Conservation (phyloP, 1,284 basidiomycete species). For the Puccinia triticina region DNA sequence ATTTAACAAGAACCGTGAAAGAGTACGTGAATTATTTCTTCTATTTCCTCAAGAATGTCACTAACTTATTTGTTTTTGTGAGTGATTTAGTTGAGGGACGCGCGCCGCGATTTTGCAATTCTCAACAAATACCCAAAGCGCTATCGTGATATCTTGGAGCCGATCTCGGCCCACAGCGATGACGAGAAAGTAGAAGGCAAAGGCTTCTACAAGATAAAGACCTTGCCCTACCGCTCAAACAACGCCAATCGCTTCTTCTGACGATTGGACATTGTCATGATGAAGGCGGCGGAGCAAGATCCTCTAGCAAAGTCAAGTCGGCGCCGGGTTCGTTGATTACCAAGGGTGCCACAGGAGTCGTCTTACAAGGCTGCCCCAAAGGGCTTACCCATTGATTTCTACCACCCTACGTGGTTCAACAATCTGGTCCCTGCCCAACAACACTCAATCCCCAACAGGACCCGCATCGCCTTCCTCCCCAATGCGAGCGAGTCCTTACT, state of each 20-base stretch:
- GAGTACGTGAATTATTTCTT: slow-evolving; percentile 3
- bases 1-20: slow-evolving; percentile 23
- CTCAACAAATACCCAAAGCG: slow-evolving; percentile 28
- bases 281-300: background rate
- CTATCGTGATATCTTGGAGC: slow-evolving; percentile 7
- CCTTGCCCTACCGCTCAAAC: slow-evolving; percentile 13
- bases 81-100: background rate
- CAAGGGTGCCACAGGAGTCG: background rate
- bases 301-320: background rate
- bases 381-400: slow-evolving; percentile 35
- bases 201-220: slow-evolving; percentile 23
- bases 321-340: slow-evolving; percentile 19
- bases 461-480: slow-evolving; percentile 1
- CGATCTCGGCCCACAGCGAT: slow-evolving; percentile 29
- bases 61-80: background rate
- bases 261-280: slow-evolving; percentile 21
- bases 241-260: slow-evolving; percentile 26
- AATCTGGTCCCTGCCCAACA: background rate
- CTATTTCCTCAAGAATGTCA: background rate
- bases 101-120: background rate
- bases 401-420: slow-evolving; percentile 16
- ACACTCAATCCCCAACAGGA: background rate
- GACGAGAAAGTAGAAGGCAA: slow-evolving; percentile 24
- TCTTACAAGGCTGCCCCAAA: slow-evolving; percentile 10
- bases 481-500: slow-evolving; percentile 28